These are phyloP conservation scores for Aspergillus tamarii DNA, from an alignment of 2,329 filamentous ascomycete genomes.

Conservation along the genomic window DNA sequence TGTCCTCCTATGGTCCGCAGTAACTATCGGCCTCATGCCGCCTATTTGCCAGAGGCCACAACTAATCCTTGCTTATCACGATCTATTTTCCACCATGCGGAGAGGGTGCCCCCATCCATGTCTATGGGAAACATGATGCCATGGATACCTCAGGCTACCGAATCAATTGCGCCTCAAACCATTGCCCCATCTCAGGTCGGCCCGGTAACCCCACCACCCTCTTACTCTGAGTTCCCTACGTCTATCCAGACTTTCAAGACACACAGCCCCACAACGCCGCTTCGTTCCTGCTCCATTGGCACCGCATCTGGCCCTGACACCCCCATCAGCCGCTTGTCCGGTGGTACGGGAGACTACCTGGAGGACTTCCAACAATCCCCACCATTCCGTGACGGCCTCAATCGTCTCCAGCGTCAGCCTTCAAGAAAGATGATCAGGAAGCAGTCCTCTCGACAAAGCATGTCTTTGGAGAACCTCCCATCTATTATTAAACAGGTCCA, in stretches of 20 bases:
- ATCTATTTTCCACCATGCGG: conserved; percentile 42
- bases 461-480: conserved; percentile 42
- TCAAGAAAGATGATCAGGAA: conserved; percentile 37
- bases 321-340: conserved; percentile 40
- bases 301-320: conserved; percentile 40
- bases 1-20: conserved; percentile 40
- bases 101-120: conserved; percentile 37
- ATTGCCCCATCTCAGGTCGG: conserved; percentile 41
- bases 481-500: conserved; percentile 46
- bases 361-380: conserved; percentile 41
- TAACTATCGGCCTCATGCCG: conserved; percentile 36
- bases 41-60: conserved; percentile 42
- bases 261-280: conserved; percentile 41
- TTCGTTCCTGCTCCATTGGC: conserved; percentile 40
- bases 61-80: conserved; percentile 44
- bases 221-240: conserved; percentile 41
- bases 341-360: conserved; percentile 36
- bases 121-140: conserved; percentile 43
- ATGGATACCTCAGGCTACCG: conserved; percentile 37
- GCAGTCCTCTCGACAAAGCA: conserved; percentile 38
- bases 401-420: conserved; percentile 34
- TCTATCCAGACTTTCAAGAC: conserved; percentile 38
- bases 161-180: conserved; percentile 40
- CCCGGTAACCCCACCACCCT: conserved; percentile 41
- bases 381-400: conserved; percentile 34